Conservation (phyloP, 1,284 basidiomycete species). For the Puccinia hordei region DNA sequence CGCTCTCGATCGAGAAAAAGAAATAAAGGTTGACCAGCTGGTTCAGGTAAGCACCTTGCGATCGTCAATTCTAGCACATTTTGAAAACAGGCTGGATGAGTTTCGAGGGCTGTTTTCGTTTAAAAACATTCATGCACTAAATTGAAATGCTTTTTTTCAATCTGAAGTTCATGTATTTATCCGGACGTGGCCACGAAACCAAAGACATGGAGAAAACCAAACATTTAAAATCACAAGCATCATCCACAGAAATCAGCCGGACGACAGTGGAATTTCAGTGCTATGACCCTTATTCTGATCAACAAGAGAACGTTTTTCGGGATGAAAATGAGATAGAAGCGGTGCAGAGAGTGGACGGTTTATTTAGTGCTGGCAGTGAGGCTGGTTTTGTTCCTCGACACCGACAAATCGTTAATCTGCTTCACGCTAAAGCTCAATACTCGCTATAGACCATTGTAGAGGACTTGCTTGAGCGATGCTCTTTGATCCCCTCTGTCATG, state of each 20-base stretch:
- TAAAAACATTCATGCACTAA: not conserved
- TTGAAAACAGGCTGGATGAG: not conserved
- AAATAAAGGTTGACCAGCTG: slow-evolving; percentile 17
- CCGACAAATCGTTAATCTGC: slow-evolving; percentile 13
- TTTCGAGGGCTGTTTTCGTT: not conserved
- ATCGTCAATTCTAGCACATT: not conserved
- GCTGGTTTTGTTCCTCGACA: slow-evolving; percentile 24
- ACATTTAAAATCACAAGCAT: not conserved
- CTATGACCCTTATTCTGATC: not conserved
- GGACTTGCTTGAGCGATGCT: not conserved
- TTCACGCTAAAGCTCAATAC: not conserved
- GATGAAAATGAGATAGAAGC: not conserved
- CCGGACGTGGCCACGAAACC: not conserved
- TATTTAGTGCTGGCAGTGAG: slow-evolving; percentile 14
- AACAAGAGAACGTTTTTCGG: not conserved
- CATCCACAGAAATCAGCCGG: not conserved
- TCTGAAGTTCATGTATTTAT: slow-evolving; percentile 10
- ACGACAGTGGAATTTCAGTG: not conserved
- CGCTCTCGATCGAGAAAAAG: slow-evolving; percentile 33
- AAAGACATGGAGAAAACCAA: not conserved
- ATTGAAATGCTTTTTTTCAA: not conserved
- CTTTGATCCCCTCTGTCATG: not conserved
- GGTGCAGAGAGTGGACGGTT: slow-evolving; percentile 4
- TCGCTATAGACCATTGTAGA: not conserved
- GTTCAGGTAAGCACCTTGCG: slow-evolving; percentile 20